Evolutionary conservation across 2,329 filamentous ascomycete species (phyloP).

Genomic region (Geoglossum cookeanum): DNA sequence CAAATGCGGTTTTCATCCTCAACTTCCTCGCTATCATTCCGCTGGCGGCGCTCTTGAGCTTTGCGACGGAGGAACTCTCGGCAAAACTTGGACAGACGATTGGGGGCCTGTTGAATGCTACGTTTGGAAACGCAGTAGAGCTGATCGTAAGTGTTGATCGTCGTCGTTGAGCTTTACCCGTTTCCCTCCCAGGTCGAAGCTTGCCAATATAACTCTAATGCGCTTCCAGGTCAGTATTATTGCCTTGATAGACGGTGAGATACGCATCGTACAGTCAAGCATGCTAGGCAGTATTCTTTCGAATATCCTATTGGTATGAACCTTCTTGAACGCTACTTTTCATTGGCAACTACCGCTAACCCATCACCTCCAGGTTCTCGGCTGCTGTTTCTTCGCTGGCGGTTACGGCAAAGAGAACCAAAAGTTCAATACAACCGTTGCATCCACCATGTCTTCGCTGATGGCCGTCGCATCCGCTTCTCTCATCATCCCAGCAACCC

Average conservation of each 20-base stretch:
- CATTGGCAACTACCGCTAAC: background rate
- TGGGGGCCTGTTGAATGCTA: constrained; percentile 56
- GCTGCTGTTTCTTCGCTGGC: constrained; percentile 33
- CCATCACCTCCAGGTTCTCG: constrained; percentile 21
- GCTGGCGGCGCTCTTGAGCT: constrained; percentile 52
- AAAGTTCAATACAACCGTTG: constrained; percentile 53
- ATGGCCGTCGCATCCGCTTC: constrained; percentile 36
- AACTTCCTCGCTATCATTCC: constrained; percentile 72
- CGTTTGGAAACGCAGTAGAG: constrained; percentile 65
- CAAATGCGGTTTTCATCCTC: constrained; percentile 50
- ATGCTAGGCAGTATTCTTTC: constrained; percentile 95
- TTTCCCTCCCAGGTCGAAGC: background rate
- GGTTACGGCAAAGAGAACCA: constrained; percentile 26
- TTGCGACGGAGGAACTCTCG: constrained; percentile 61
- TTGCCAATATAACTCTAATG: background rate
- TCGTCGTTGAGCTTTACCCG: background rate
- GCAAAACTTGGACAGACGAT: constrained; percentile 53
- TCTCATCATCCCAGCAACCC: constrained; percentile 33
- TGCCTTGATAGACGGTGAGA: constrained; percentile 66
- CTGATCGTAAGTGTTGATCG: constrained; percentile 39
- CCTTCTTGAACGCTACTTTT: background rate
- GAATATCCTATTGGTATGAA: constrained; percentile 58
- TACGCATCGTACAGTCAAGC: constrained; percentile 90
- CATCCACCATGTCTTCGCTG: constrained; percentile 51
- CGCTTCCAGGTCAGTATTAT: constrained; percentile 63